Base-by-base conservation (phyloP, 164 flowering plant species). In the Paratinospora sagittata region DNA sequence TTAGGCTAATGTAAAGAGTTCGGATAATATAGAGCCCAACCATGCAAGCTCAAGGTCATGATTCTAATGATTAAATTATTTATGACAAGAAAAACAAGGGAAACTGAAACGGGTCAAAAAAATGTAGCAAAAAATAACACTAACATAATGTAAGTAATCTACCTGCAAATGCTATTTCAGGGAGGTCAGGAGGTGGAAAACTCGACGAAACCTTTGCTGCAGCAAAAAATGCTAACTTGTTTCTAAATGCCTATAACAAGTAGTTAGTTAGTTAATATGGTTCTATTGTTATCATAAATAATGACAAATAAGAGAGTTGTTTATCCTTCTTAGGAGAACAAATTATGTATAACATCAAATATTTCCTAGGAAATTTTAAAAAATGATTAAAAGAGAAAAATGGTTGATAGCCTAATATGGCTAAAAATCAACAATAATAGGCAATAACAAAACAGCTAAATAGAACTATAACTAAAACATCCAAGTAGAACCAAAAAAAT, bases 161-260 rank as follows among this genome's bases (percentile, higher is more conserved):
- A 95, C 99, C 99, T 78, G 99, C 99, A 88, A 95, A 92, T 77
- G 98, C 98, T 77, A 95, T 88, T 85, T 95, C 99, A 49, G 98
- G 96, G 73, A 89, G 83, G 11, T 88, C 90, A 67, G 92, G 82
- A 62, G 93, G 78, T 45, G 98, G 99, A 79, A 95, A 92, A 13
- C 98, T 92, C 55, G 98, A 84, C 12, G 97, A 90, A 76, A 87
- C 80, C 79, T 95, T 95, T 76, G 99, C 97, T 83, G 99, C 97
- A 75, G 97, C 99, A 79, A 86, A 92, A 81, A 92, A 95, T 61
- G 75, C 68, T 81, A 95, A 77, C 70, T 85, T 91, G 68, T 90
- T 92, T 79, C 93, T 85, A 74, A 95, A 95, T 63, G 85, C 79
- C 99, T 95, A 84, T 65, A 23, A 45, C 73, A 70, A 68, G 66